phyloP scores from a whole-genome alignment of 805 yeast species.

The Zygoascus biomembranicola region DNA sequence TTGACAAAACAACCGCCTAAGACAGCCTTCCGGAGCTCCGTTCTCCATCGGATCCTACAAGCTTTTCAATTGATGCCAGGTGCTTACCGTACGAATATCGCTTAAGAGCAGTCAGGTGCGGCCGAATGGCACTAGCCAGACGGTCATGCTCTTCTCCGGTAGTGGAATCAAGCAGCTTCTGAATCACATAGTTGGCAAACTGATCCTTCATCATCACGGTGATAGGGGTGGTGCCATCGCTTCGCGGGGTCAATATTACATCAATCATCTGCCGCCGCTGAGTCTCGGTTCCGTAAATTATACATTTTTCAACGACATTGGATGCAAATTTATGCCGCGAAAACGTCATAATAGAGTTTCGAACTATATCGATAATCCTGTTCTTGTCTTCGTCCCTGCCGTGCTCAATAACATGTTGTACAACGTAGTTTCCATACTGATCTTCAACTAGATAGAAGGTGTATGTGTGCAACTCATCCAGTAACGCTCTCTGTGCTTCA shows the following conservation, averaged over 20 bases:
- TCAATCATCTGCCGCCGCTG: constrained; percentile 59
- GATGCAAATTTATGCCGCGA: constrained; percentile 98
- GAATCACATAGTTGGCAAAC: constrained; percentile 95
- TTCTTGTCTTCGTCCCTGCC: constrained; percentile 55
- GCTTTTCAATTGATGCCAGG: constrained; percentile 71
- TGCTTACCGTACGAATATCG: constrained; percentile 72
- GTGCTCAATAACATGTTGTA: constrained; percentile 86
- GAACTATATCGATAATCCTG: constrained; percentile 57
- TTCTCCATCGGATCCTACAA: constrained; percentile 22
- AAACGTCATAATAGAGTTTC: constrained; percentile 64
- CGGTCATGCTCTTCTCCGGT: constrained; percentile 59
- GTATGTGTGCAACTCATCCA: constrained; percentile 64
- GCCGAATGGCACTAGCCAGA: constrained; percentile 67
- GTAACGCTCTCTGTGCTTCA: constrained; percentile 57
- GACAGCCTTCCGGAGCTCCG: neutral
- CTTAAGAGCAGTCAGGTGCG: constrained; percentile 67
- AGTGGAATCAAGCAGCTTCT: constrained; percentile 80
- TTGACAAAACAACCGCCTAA: neutral
- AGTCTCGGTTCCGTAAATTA: constrained; percentile 55
- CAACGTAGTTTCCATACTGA: constrained; percentile 96
- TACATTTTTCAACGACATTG: constrained; percentile 92
- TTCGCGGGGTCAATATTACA: constrained; percentile 38
- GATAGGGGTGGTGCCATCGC: constrained; percentile 39
- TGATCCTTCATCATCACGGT: constrained; percentile 96
- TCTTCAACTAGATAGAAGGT: constrained; percentile 78